Conservation (phyloP, 768 basidiomycete species). For the Phylloporus rhodoxanthus region DNA sequence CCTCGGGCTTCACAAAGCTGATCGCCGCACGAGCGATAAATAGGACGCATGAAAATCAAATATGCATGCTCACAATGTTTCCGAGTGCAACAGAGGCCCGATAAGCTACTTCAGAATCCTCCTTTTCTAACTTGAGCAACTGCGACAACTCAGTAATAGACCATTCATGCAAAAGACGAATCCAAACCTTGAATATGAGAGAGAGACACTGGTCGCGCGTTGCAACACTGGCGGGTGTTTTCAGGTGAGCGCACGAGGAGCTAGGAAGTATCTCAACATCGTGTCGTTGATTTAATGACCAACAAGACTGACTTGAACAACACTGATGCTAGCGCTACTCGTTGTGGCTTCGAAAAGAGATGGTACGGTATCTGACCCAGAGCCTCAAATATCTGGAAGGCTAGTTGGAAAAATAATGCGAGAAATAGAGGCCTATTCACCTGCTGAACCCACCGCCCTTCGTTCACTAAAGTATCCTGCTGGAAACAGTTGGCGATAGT, state of each 20-base stretch:
- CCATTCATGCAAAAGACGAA: not conserved
- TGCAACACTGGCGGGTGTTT: conserved; percentile 34
- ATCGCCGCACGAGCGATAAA: not conserved
- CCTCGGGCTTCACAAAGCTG: conserved; percentile 48
- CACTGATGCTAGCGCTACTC: conserved; percentile 74
- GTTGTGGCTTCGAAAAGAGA: conserved; percentile 59
- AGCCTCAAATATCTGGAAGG: conserved; percentile 49
- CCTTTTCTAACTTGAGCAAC: conserved; percentile 36
- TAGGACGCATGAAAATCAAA: not conserved
- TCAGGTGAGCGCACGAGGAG: conserved; percentile 56
- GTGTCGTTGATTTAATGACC: not conserved
- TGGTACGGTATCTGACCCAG: conserved; percentile 48
- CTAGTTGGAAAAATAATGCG: conserved; percentile 4
- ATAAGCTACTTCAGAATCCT: conserved; percentile 66
- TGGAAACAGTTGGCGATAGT: conserved; percentile 76
- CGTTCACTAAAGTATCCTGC: conserved; percentile 40
- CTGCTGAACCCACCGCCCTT: conserved; percentile 47
- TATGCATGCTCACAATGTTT: conserved; percentile 50
- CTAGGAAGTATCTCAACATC: conserved; percentile 32
- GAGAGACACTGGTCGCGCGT: conserved; percentile 40
- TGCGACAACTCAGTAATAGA: conserved; percentile 12
- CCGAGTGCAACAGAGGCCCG: conserved; percentile 68
- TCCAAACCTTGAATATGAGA: conserved; percentile 43
- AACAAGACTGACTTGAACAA: conserved; percentile 72
- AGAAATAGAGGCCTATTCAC: conserved; percentile 29